These are phyloP conservation scores for Cladosporium sphaerospermum DNA, from an alignment of 2,329 filamentous ascomycete species.

Conservation along the genomic window DNA sequence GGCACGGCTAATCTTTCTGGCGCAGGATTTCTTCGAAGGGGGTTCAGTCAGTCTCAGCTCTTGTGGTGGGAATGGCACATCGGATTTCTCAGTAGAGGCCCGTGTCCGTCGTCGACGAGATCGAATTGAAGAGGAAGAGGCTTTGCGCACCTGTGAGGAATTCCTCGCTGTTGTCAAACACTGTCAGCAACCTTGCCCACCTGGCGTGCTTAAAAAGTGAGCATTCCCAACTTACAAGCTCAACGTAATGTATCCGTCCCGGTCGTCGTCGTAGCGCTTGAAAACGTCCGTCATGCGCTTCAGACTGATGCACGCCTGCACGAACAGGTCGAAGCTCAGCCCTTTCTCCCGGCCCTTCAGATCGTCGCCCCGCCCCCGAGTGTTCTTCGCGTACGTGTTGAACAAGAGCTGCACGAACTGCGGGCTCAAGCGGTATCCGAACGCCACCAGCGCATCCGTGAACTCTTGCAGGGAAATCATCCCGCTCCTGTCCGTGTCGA, in stretches of 20 bases:
- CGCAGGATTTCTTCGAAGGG: conserved; percentile 9
- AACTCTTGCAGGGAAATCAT: conserved; percentile 85
- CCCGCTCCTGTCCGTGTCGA: conserved; percentile 80
- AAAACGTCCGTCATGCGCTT: conserved; percentile 99
- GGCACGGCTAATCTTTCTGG: conserved; percentile 3
- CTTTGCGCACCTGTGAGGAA: conserved; percentile 51
- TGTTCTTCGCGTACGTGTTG: conserved; percentile 66
- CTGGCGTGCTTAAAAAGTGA: neutral
- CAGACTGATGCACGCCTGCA: conserved; percentile 92
- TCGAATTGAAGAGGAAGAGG: conserved; percentile 50
- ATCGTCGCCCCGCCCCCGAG: conserved; percentile 31
- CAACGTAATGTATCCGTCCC: conserved; percentile 72
- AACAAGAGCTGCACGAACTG: conserved; percentile 82
- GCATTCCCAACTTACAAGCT: conserved; percentile 43
- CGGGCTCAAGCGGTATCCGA: conserved; percentile 83
- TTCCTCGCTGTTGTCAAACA: conserved; percentile 37
- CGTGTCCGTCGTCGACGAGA: conserved; percentile 45
- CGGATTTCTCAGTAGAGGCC: conserved; percentile 40
- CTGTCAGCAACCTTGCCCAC: conserved; percentile 12
- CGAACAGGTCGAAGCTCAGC: conserved; percentile 78
- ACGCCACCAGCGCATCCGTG: conserved; percentile 78
- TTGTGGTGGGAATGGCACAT: neutral
- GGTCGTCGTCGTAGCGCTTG: conserved; percentile 96
- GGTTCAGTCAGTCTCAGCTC: neutral
- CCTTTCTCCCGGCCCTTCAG: conserved; percentile 31